A percentile compares a stretch with the other conserved stretches of the same genome.
phyloP scores from a whole-genome alignment of 2,329 filamentous ascomycete species.

The Fusarium sterilihyphosum region DNA sequence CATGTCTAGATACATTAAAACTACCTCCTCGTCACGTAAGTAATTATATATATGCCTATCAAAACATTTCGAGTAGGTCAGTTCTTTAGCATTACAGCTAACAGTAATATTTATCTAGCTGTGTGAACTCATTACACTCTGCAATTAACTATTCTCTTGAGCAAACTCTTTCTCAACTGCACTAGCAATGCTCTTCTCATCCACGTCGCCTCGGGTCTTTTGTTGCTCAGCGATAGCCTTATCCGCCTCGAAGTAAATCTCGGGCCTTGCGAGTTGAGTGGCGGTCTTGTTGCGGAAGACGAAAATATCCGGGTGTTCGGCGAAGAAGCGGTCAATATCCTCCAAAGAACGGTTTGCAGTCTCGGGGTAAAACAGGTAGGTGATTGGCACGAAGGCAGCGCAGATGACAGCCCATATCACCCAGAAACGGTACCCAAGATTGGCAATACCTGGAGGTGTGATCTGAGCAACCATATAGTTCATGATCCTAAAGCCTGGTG shows the following conservation, averaged over 20 bases:
- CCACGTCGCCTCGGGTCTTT: background rate
- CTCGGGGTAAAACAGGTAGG: background rate
- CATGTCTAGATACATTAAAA: no score
- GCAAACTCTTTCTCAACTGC: background rate
- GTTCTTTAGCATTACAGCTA: no score
- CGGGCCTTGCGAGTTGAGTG: background rate
- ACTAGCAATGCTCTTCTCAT: background rate
- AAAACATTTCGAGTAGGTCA: no score
- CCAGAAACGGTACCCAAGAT: background rate
- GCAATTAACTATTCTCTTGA: background rate
- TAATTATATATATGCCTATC: rapidly evolving
- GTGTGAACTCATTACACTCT: rapidly evolving
- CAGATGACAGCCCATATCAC: background rate
- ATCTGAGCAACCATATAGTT: background rate
- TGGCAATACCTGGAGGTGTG: background rate
- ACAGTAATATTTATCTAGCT: no score
- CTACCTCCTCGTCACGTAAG: no score
- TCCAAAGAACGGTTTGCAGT: background rate
- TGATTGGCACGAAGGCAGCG: background rate
- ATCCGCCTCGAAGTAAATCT: background rate
- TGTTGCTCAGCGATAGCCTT: background rate
- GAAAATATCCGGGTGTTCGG: background rate
- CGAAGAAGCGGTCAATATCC: background rate
- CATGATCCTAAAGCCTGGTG: background rate
- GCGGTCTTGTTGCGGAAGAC: background rate